Evolutionary conservation across 2,329 filamentous ascomycete species (phyloP).

Genomic region (Colletotrichum brevisporum): DNA sequence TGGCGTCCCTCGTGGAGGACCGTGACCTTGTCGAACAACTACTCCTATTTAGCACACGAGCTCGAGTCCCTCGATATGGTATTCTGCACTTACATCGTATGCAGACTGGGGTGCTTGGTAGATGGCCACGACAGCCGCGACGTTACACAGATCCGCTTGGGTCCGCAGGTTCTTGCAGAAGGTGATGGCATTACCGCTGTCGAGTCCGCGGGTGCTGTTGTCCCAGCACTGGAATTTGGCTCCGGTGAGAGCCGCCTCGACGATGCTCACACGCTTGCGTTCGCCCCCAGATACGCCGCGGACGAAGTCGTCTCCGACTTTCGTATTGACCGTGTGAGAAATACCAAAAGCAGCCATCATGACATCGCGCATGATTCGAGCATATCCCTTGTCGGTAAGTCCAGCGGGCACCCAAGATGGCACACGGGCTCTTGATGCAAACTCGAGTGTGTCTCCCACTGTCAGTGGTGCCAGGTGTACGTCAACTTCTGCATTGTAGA

Average conservation of each 20-base stretch:
- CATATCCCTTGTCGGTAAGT: conserved; percentile 57
- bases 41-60: not conserved
- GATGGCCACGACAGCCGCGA: conserved; percentile 41
- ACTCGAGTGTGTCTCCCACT: conserved; percentile 73
- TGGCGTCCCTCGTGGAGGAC: conserved; percentile 68
- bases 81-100: conserved; percentile 36
- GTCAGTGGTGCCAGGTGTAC: conserved; percentile 72
- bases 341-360: conserved; percentile 63
- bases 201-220: conserved; percentile 50
- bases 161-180: conserved; percentile 67
- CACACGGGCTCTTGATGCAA: conserved; percentile 69
- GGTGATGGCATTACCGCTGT: conserved; percentile 65
- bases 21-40: conserved; percentile 68
- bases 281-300: conserved; percentile 48
- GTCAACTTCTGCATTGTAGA: conserved; percentile 77
- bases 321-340: conserved; percentile 41
- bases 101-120: conserved; percentile 44
- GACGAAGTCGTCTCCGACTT: conserved; percentile 42
- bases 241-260: conserved; percentile 42
- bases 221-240: conserved; percentile 48
- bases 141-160: conserved; percentile 51
- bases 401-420: conserved; percentile 62
- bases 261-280: conserved; percentile 55
- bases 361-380: conserved; percentile 65
- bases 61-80: accelerated